Evolutionary conservation across 2,329 filamentous ascomycete genomes (phyloP).

Genomic region (Fusarium longipes): DNA sequence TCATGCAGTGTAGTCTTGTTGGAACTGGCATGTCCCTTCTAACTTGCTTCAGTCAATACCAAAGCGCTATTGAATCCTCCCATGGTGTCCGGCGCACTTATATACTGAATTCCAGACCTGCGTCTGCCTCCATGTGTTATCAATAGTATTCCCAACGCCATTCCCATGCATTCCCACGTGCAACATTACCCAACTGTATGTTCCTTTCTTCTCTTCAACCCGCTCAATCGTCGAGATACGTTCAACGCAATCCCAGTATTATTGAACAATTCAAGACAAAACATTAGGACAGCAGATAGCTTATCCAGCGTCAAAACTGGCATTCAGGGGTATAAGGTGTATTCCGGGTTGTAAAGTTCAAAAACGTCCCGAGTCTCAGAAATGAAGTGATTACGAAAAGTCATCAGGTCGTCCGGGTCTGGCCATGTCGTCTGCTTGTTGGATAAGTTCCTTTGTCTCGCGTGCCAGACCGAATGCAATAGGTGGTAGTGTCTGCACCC

Average conservation of each 20-base stretch:
- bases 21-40: slow-evolving; percentile 16
- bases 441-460: slow-evolving; percentile 78
- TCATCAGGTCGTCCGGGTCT: slow-evolving; percentile 54
- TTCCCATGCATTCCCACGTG: slow-evolving; percentile 44
- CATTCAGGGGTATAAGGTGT: slow-evolving; percentile 39
- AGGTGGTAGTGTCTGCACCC: slow-evolving; percentile 79
- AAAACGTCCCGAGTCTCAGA: slow-evolving; percentile 25
- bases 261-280: slow-evolving; percentile 32
- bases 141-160: slow-evolving; percentile 44
- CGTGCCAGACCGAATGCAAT: slow-evolving; percentile 89
- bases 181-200: slow-evolving; percentile 43
- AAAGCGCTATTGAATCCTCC: slow-evolving; percentile 14
- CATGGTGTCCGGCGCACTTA: slow-evolving; percentile 12
- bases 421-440: slow-evolving; percentile 56
- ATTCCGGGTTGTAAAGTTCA: slow-evolving; percentile 15
- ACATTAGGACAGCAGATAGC: slow-evolving; percentile 23
- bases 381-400: slow-evolving; percentile 55
- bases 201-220: slow-evolving; percentile 30
- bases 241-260: slow-evolving; percentile 26
- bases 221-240: slow-evolving; percentile 18
- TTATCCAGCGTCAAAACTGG: slow-evolving; percentile 30
- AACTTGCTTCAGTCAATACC: slow-evolving; percentile 18
- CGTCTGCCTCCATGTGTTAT: slow-evolving; percentile 36
- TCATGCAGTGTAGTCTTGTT: slow-evolving; percentile 24
- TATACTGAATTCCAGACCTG: slow-evolving; percentile 25